Conservation (phyloP, 257 asterid genomes). For the Solanum sitiens region DNA sequence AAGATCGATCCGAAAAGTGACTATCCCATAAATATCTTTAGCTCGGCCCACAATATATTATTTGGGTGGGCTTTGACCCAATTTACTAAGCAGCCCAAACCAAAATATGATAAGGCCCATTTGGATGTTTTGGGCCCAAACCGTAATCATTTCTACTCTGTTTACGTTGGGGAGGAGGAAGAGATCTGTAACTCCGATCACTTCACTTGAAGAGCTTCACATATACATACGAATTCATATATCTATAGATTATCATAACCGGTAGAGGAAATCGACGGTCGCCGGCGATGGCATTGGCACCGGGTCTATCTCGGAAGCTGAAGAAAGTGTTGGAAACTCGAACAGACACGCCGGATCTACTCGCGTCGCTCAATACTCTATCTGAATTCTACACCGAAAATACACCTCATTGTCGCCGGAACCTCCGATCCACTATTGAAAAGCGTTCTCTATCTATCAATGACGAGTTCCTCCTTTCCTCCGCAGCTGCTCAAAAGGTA, state of each 20-base stretch:
- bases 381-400: slow-evolving; percentile 75
- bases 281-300: slow-evolving; percentile 85
- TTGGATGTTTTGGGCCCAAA: background rate
- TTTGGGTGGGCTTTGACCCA: background rate
- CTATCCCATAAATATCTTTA: background rate
- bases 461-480: slow-evolving; percentile 78
- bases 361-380: slow-evolving; percentile 82
- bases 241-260: background rate
- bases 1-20: background rate
- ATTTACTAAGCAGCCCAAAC: background rate
- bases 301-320: slow-evolving; percentile 98
- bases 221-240: background rate
- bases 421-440: slow-evolving; percentile 93
- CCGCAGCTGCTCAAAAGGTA: slow-evolving; percentile 79
- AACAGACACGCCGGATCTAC: slow-evolving; percentile 74
- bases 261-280: background rate
- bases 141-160: background rate
- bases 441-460: slow-evolving; percentile 84
- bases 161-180: background rate
- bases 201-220: background rate
- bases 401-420: slow-evolving; percentile 72
- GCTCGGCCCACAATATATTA: background rate
- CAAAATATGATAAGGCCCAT: background rate
- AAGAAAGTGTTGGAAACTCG: slow-evolving; percentile 97
- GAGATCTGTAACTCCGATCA: background rate